Conservation (phyloP, 2,329 filamentous ascomycete genomes). For the Anthostomella pinea region DNA sequence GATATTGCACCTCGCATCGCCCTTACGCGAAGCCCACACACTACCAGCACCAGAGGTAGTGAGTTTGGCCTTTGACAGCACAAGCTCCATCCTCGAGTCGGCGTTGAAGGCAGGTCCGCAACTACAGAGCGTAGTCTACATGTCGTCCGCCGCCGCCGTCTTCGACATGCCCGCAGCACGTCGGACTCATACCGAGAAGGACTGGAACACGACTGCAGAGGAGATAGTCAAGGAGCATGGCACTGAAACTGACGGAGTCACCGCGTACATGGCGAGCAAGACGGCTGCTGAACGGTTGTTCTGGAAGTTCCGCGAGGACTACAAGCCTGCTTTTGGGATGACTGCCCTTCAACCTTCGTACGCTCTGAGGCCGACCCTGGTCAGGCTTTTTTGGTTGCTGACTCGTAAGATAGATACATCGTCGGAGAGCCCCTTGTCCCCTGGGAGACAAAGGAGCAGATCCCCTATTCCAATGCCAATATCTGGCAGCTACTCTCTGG, state of each 20-base stretch:
- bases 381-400: constrained; percentile 1
- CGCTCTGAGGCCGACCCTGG: background rate
- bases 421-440: constrained; percentile 27
- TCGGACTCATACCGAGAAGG: constrained; percentile 21
- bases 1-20: constrained; percentile 27
- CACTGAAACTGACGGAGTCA: constrained; percentile 18
- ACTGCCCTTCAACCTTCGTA: constrained; percentile 27
- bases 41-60: constrained; percentile 23
- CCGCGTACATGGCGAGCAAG: constrained; percentile 28
- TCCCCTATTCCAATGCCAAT: constrained; percentile 20
- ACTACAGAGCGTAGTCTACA: constrained; percentile 22
- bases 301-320: constrained; percentile 24
- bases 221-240: constrained; percentile 14
- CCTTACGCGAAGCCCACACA: constrained; percentile 21
- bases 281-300: constrained; percentile 25
- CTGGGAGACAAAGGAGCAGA: constrained; percentile 20
- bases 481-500: constrained; percentile 22
- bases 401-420: constrained; percentile 20
- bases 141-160: constrained; percentile 27
- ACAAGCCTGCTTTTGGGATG: constrained; percentile 23
- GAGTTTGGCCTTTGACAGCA: constrained; percentile 20
- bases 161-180: constrained; percentile 21
- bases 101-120: constrained; percentile 18
- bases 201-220: constrained; percentile 28
- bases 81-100: constrained; percentile 19